phyloP scores from a whole-genome alignment of 495 filamentous ascomycete genomes.

The Trichoderma gamsii region DNA sequence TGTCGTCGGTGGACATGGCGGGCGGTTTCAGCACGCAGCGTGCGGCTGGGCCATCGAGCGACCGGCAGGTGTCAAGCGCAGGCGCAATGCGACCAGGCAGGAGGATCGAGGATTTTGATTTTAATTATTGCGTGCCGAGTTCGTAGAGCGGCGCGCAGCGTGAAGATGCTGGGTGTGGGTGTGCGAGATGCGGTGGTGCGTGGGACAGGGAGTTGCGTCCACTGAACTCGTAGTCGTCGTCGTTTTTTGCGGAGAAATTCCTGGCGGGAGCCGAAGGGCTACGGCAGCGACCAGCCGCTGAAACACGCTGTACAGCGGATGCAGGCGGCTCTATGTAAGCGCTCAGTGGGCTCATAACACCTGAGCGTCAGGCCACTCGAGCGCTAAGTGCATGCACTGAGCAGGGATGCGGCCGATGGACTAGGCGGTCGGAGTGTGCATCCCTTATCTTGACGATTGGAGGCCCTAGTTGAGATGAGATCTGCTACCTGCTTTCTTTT shows the following conservation, averaged over 20 bases:
- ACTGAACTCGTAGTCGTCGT: not conserved
- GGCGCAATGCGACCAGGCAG: constrained; percentile 1
- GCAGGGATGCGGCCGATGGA: not conserved
- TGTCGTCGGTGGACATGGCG: constrained; percentile 15
- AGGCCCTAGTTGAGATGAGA: no score
- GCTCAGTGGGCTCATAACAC: not conserved
- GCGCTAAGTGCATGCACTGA: constrained; percentile 8
- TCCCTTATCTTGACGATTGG: no score
- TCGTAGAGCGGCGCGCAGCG: not conserved
- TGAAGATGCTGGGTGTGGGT: constrained; percentile 2
- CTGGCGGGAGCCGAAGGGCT: not conserved
- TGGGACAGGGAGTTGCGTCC: constrained; percentile 9
- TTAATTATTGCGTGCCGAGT: not conserved
- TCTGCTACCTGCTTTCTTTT: no score
- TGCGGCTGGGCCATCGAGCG: constrained; percentile 14
- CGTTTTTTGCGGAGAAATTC: constrained; percentile 5
- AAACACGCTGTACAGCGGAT: not conserved
- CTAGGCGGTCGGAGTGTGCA: not conserved
- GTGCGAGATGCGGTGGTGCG: constrained; percentile 11
- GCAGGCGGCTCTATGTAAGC: not conserved
- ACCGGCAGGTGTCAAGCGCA: not conserved
- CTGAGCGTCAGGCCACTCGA: constrained; percentile 7
- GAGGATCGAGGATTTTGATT: not conserved
- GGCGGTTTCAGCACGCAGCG: constrained; percentile 11
- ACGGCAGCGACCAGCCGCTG: not conserved